phyloP scores from a whole-genome alignment of 768 basidiomycete species.

The Rhodotorula taiwanensis region DNA sequence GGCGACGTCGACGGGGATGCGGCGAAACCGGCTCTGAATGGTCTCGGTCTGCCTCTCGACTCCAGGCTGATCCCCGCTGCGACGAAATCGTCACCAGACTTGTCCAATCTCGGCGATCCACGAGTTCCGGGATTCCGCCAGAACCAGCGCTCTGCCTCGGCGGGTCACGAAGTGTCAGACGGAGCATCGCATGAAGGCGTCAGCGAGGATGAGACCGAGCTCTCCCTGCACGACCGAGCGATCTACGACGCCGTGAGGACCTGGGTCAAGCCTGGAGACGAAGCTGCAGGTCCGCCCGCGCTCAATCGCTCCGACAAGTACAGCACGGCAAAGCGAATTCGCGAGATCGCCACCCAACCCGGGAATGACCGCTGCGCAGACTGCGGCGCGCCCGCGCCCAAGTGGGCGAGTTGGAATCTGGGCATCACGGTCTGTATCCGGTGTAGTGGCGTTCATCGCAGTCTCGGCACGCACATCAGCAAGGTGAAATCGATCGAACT shows the following conservation, averaged over 20 bases:
- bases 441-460: constrained; percentile 33
- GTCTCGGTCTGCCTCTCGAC: constrained; percentile 14
- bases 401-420: constrained; percentile 31
- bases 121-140: too few relatives aligned
- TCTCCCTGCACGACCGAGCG: constrained; percentile 24
- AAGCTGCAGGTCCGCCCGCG: background rate
- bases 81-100: constrained; percentile 2
- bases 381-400: constrained; percentile 12
- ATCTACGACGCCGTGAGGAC: constrained; percentile 16
- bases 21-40: constrained; percentile 1
- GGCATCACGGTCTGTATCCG: constrained; percentile 32
- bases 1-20: background rate
- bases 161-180: too few relatives aligned
- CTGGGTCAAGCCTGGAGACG: background rate
- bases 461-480: constrained; percentile 32
- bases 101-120: too few relatives aligned
- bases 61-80: background rate
- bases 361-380: constrained; percentile 26
- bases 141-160: too few relatives aligned
- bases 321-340: constrained; percentile 25
- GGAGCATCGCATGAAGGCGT: too few relatives aligned
- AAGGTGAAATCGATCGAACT: constrained; percentile 30
- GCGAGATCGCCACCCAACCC: background rate
- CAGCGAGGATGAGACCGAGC: too few relatives aligned
- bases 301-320: background rate